A percentile compares a stretch with the other conserved stretches of the same genome.
These are phyloP conservation scores for Orbilia quercus DNA, from an alignment of 2,329 filamentous ascomycete species.

Conservation along the genomic window DNA sequence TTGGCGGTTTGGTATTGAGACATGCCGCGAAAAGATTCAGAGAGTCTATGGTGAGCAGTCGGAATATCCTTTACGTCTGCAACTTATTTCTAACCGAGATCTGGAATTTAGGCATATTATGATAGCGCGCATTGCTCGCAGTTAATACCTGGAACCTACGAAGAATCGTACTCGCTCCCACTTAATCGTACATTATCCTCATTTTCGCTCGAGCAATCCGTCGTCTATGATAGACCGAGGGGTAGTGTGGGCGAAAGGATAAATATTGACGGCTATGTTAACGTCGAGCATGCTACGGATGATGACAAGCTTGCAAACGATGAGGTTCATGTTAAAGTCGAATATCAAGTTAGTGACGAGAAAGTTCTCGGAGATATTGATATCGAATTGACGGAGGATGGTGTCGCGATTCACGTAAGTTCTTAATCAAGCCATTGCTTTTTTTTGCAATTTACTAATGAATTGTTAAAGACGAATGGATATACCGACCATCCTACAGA, in stretches of 20 bases:
- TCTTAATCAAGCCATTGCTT: neutral
- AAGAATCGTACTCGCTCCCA: slow-evolving; percentile 41
- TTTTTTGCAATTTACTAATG: slow-evolving; percentile 3
- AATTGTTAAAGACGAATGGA: slow-evolving; percentile 27
- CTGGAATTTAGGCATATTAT: slow-evolving; percentile 33
- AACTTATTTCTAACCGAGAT: neutral
- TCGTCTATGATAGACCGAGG: slow-evolving; percentile 26
- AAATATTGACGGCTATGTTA: slow-evolving; percentile 41
- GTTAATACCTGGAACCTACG: slow-evolving; percentile 37
- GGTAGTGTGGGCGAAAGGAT: slow-evolving; percentile 9
- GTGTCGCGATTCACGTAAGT: slow-evolving; percentile 35
- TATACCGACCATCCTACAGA: slow-evolving; percentile 24
- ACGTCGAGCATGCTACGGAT: slow-evolving; percentile 33
- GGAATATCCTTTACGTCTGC: neutral
- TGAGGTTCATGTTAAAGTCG: slow-evolving; percentile 36
- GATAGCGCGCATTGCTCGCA: slow-evolving; percentile 3
- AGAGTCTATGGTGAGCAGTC: slow-evolving; percentile 35
- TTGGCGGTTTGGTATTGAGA: slow-evolving; percentile 47
- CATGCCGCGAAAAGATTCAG: slow-evolving; percentile 21
- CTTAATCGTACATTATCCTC: slow-evolving; percentile 33
- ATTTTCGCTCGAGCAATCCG: slow-evolving; percentile 40
- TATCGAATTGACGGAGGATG: slow-evolving; percentile 23
- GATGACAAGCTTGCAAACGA: slow-evolving; percentile 35
- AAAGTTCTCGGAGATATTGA: slow-evolving; percentile 35
- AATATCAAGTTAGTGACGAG: slow-evolving; percentile 49